These are phyloP conservation scores for Russula dissimulans DNA, from an alignment of 768 basidiomycete genomes.

Conservation along the genomic window DNA sequence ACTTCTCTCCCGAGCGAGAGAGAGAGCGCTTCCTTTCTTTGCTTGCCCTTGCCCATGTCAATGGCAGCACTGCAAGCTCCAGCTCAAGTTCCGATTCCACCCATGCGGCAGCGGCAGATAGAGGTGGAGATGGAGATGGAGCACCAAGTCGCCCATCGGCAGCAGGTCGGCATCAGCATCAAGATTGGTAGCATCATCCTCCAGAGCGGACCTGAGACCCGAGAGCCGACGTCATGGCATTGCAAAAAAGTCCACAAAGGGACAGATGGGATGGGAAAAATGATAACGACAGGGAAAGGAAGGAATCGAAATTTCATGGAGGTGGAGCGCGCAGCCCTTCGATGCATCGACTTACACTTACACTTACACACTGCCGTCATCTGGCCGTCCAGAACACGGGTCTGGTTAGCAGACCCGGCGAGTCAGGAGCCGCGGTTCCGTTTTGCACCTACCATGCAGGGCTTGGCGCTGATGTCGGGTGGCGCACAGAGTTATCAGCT, in stretches of 20 bases:
- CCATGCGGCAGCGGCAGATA: no score
- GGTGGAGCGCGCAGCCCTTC: not conserved
- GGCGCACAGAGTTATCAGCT: no score
- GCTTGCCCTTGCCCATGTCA: no score
- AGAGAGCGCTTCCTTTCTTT: no score
- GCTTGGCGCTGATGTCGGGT: no score
- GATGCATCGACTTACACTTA: not conserved
- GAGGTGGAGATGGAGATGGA: no score
- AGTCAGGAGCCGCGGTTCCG: not conserved
- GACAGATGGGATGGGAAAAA: not conserved
- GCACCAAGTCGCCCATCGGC: no score
- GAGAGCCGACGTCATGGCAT: not conserved
- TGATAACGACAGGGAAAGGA: not conserved
- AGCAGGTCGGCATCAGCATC: no score
- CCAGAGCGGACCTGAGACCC: not conserved
- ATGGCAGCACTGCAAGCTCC: no score
- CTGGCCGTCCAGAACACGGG: not conserved
- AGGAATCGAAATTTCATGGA: not conserved
- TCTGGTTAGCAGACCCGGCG: not conserved
- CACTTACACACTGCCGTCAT: not conserved
- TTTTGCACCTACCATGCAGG: not conserved
- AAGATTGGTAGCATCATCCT: no score
- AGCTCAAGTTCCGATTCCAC: no score
- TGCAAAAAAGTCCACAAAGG: not conserved
- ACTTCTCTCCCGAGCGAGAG: no score